Evolutionary conservation across 768 basidiomycete species (phyloP), one percentile per base, ranked within the genome.

Genomic region (Pholiota molesta): DNA sequence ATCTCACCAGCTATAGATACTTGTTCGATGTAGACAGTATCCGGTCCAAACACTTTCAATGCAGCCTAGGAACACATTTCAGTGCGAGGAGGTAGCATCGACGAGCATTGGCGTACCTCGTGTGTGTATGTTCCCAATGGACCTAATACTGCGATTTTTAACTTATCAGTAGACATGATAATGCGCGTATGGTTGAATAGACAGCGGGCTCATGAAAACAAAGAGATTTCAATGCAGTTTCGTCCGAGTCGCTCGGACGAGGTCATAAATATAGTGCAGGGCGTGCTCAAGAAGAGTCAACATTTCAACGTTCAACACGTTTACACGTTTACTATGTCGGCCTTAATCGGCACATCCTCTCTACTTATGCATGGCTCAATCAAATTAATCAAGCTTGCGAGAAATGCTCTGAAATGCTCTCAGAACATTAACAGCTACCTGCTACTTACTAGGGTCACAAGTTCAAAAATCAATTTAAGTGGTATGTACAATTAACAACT

Each of bases 111-210:
- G 23, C 47, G 63, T 60, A 78, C 75, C 68, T 77, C 87, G 64
- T 91, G 89, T 28, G 89, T 83, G 70, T 90, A 90, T 37, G 90
- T 91, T 31, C 90, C 90, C 49, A 80, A 74, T 29, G 90, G 90
- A 8, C 90, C 90, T 44, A 91, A 76, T 69, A 86, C 83, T 54
- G 84, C 83, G 21, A 91, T 75, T 66, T 65, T 65, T 21, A 69
- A 57, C 49, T 63, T 62, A 51, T 60, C 59, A 42, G 55, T 61
- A 47, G 37, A 44, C 66, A 68, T 67, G 29, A 47, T 58, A 45
- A 52, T 28, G 49, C 5, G 19, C 4, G 19, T 49, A 26, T 55
- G n/a, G n/a, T 55, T 40, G 40, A 55, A 26, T 37, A 19, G 26
- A 29, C 40, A 19, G 21, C 5, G 8, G 17, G 28, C 9, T 35